Evolutionary conservation across 176 grass and related monocot species (phyloP), one percentile per base, ranked within the genome.

Genomic region (Thinopyrum elongatum): DNA sequence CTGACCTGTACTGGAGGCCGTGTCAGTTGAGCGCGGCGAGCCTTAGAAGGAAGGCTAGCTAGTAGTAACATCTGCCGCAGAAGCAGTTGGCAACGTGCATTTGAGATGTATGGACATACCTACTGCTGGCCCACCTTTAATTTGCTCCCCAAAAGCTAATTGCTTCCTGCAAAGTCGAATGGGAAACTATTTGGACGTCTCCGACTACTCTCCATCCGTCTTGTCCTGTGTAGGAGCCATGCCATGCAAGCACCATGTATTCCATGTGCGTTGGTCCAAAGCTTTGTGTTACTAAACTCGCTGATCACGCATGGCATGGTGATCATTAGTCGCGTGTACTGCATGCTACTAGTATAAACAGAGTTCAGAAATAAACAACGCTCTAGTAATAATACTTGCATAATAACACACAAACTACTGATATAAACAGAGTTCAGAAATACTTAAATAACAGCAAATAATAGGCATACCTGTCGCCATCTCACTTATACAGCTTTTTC

Each of bases 81-180:
- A 35, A 80, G 81, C 75, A 19, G 82, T 80, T 82, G 84, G 78
- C 75, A 80, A 51, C 74, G 14, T 63, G 70, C 25, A 74, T 28
- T 41, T 14, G 71, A 1, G 23, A 27, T 27, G 72, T 44, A 70
- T 31, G 33, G 7, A 17, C 7, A 75, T 74, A 84, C 70, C 70
- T 60, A 82, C 65, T 23, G 49, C 38, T 76, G 69, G 67, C 47
- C 27, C 69, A 51, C 60, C 42, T n/a, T 35, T 44, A 44, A 44
- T 44, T 44, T 38, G 81, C 10, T 76, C 46, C 74, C 46, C 72
- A 51, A 75, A 75, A 75, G 72, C 42, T 51, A 75, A 11, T 46
- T 85, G 57, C 65, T 74, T 84, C 58, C 58, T 68, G 1, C 44
- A 11, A 38, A 69, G 70, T 89, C 76, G 47, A 88, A 82, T 3